These are phyloP conservation scores for Amanita thiersii DNA, from an alignment of 768 basidiomycete genomes.

Conservation along the genomic window DNA sequence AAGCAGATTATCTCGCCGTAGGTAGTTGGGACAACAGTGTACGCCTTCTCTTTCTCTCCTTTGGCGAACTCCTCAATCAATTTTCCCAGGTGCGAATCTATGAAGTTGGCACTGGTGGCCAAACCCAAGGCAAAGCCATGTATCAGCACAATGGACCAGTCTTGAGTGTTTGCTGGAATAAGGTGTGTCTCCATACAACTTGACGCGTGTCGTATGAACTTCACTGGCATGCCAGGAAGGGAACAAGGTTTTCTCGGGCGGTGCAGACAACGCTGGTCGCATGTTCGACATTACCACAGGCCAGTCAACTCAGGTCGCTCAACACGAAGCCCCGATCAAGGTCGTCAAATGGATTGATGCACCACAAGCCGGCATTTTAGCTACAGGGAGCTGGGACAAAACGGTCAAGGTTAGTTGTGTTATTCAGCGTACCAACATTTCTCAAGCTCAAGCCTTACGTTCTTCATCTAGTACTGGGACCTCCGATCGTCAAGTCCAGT, in stretches of 20 bases:
- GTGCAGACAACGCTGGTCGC: constrained; percentile 92
- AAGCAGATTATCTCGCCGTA: constrained; percentile 85
- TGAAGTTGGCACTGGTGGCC: constrained; percentile 74
- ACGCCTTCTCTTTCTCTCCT: constrained; percentile 13
- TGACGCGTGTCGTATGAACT: constrained; percentile 7
- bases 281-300: constrained; percentile 88
- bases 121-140: constrained; percentile 84
- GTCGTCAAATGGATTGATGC: constrained; percentile 77
- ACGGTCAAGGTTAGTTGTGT: constrained; percentile 68
- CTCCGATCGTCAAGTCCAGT: constrained; percentile 69
- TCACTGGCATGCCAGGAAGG: constrained; percentile 54
- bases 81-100: constrained; percentile 78
- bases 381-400: constrained; percentile 98
- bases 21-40: constrained; percentile 95
- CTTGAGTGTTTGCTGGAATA: constrained; percentile 84
- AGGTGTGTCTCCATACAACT: constrained; percentile 37
- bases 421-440: background rate
- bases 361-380: constrained; percentile 66
- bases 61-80: constrained; percentile 6
- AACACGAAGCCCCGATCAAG: constrained; percentile 86
- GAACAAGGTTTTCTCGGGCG: constrained; percentile 84
- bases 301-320: constrained; percentile 74
- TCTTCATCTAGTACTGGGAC: constrained; percentile 95
- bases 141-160: constrained; percentile 89
- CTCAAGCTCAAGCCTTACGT: constrained; percentile 2